Evolutionary conservation across 257 asterid genomes (phyloP).

Genomic region (Leonotis leonurus): DNA sequence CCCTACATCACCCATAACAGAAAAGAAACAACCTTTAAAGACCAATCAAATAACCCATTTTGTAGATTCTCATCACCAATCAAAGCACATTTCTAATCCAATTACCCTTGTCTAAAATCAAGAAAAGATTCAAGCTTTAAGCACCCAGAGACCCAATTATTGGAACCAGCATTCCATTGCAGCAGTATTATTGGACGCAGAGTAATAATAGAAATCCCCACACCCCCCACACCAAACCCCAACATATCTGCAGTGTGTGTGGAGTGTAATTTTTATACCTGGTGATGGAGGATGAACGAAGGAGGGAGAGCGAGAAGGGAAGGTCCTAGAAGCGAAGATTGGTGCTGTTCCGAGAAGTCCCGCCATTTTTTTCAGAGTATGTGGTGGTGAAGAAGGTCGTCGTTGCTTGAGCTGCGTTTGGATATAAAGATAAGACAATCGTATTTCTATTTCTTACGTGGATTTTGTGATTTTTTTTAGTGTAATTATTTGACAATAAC

Average conservation of each 20-base stretch:
- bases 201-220: too few species aligned
- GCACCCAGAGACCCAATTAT: not conserved
- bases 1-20: constrained; percentile 27
- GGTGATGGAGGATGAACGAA: constrained; percentile 30
- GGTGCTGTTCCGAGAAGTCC: constrained; percentile 40
- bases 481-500: too few species aligned
- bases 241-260: not conserved
- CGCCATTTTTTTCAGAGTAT: constrained; percentile 31
- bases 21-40: not conserved
- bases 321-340: constrained; percentile 32
- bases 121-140: not conserved
- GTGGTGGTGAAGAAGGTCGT: not conserved
- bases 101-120: too few species aligned
- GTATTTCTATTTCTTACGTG: constrained; percentile 30
- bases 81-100: too few species aligned
- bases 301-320: constrained; percentile 27
- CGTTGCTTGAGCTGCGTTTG: constrained; percentile 18
- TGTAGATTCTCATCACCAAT: not conserved
- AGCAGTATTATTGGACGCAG: not conserved
- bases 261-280: constrained; percentile 22
- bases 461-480: too few species aligned
- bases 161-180: not conserved
- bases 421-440: constrained; percentile 79
- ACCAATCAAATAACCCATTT: not conserved
- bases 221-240: not conserved